Base-by-base conservation (phyloP, 2,329 filamentous ascomycete genomes). In the Thermoascus crustaceus region DNA sequence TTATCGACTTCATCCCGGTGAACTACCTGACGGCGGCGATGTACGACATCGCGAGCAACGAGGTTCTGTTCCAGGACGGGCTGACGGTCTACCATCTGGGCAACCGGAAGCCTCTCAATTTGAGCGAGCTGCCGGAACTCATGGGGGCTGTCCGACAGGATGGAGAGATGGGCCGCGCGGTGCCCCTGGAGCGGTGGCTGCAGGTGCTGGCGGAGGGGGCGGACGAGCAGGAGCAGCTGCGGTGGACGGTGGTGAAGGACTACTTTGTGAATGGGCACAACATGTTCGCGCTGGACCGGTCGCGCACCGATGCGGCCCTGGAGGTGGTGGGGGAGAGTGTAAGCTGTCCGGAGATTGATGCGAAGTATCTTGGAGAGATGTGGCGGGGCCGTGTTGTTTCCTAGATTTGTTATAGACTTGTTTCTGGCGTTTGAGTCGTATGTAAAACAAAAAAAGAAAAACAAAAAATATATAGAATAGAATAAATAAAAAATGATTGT, bases 251-350 rank as follows among this genome's bases (percentile, higher is more conserved):
- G 14, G 18, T 17, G 6, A 29, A 29, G 26, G 26, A 29, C 14
- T 29, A 29, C 26, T 29, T 29, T 17, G 18, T 29, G 26, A 17
- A 17, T 7, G 26, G 26, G 3, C 26, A 29, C n/a, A 29, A 13
- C 26, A 29, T 29, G 26, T 29, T 29, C 14, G 26, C 26, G 14
- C 26, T 29, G 26, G 26, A 18, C 26, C 26, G 26, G 9, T 16
- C 26, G 7, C 16, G 18, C n/a, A 29, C 26, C 14, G 26, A 29
- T 7, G 7, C 11, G 26, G 26, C 13, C 8, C 26, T 14, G 26
- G 26, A 29, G 4, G 26, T 29, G 26, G 26, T 29, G 5, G 26
- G 26, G 5, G 26, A 29, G 26, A 29, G 26, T 16, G 26, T 29
- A 17, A 17, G 18, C 11, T 29, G 26, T 17, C 26, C 26, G 13